Base-by-base conservation (phyloP, 164 flowering plant genomes). In the Nymphaea thermarum region DNA sequence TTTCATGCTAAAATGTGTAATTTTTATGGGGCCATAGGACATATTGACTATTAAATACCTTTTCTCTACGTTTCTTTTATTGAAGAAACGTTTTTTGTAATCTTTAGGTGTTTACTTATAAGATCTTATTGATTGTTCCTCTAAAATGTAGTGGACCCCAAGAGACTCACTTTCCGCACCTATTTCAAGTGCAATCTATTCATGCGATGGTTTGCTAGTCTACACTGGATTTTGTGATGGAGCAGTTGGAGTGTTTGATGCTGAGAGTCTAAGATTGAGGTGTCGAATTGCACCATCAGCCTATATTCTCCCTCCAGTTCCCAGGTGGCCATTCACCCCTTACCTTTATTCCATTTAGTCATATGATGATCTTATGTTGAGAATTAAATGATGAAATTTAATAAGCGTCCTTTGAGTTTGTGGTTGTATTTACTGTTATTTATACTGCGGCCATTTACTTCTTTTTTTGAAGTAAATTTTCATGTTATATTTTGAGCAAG, bases 191-290 rank as follows among this genome's bases (percentile, higher is more conserved):
- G 89, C 85, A 55, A 76, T 80, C 64, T 86, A 81, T 70, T 86
- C 94, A 10, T 86, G 94, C 67, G 85, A 88, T 71, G 80, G 94
- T 65, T 64, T 68, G 61, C 75, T 85, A 67, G 72, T 88, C 36
- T 86, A 82, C 42, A 71, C 80, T 71, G 80, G 82, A 5, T 88
- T 88, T 65, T 80, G 82, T 71, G 94, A 86, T 81, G 89, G 87
- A 17, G 81, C 82, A 43, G 79, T 86, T 63, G 88, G 88, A 47
- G 86, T 88, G 12, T 88, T 88, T 66, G 86, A 86, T 78, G 84
- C 86, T 0, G 86, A 84, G 25, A 77, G 75, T 53, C 71, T 86
- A 43, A 76, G 87, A 66, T 78, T 86, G 4, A 74, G 87, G 4
- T 86, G 89, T 68, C 81, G 87, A 18, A 82, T 88, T 11, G 83